phyloP scores from a whole-genome alignment of 305 asterid genomes.

The Coffea humblotiana region DNA sequence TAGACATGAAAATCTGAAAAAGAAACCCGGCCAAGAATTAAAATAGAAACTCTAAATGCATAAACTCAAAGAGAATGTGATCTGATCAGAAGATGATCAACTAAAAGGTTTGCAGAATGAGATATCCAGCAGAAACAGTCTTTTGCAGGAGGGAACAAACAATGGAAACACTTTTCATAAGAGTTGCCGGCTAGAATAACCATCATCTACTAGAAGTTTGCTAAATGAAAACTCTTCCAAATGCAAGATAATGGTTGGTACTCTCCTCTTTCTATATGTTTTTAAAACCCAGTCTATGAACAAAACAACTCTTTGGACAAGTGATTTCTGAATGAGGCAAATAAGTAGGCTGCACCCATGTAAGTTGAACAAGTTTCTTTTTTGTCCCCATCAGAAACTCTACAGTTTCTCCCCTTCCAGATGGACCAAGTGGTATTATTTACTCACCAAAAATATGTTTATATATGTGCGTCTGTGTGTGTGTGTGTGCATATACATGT shows the following conservation, averaged over 20 bases:
- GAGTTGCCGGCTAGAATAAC: not conserved
- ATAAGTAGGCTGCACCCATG: not conserved
- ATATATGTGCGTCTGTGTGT: no score
- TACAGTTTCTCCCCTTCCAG: not conserved
- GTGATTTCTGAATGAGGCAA: not conserved
- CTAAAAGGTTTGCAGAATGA: not conserved
- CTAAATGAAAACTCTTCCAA: not conserved
- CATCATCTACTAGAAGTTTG: not conserved
- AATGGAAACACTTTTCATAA: not conserved
- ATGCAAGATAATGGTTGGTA: not conserved
- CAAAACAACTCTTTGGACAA: not conserved
- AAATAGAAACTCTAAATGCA: not conserved
- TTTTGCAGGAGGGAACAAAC: no score
- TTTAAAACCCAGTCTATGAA: not conserved
- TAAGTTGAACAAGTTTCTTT: not conserved
- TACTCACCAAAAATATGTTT: not conserved
- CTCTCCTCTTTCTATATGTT: not conserved
- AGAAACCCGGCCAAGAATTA: not conserved
- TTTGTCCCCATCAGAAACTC: not conserved
- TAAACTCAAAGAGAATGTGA: not conserved
- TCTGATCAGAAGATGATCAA: not conserved
- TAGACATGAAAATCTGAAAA: not conserved
- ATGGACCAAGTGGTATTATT: not conserved
- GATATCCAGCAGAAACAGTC: not conserved
- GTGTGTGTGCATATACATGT: no score